Percentiles rank a stretch among this genome's conserved stretches.
These are phyloP conservation scores for Diplodia intermedia DNA, from an alignment of 2,329 filamentous ascomycete species.

Conservation along the genomic window DNA sequence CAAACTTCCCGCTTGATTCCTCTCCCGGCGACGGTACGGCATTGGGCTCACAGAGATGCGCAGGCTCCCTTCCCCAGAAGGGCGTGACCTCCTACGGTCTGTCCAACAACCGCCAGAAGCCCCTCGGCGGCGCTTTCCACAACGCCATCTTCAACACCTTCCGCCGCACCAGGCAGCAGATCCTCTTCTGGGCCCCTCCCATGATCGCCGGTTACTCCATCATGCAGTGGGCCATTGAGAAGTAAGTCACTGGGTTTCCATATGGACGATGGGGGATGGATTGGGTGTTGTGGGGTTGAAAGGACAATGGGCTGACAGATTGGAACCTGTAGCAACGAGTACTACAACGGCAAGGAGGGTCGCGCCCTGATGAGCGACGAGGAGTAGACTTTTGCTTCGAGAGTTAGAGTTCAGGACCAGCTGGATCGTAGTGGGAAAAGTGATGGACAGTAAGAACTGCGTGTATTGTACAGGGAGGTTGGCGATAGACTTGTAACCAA, in stretches of 20 bases:
- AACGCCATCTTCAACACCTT: conserved; percentile 95
- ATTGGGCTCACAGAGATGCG: conserved; percentile 19
- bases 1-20: conserved; percentile 4
- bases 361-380: conserved; percentile 61
- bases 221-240: conserved; percentile 90
- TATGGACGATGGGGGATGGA: neutral
- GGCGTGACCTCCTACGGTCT: conserved; percentile 75
- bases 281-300: neutral
- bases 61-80: conserved; percentile 56
- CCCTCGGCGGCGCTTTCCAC: conserved; percentile 77
- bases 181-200: conserved; percentile 86
- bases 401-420: neutral
- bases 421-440: neutral
- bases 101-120: conserved; percentile 86
- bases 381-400: conserved; percentile 17
- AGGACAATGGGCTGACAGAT: conserved; percentile 13
- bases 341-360: conserved; percentile 80
- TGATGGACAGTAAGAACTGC: conserved; percentile 12
- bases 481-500: conserved; percentile 28
- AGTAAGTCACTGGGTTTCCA: conserved; percentile 52
- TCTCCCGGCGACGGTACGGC: neutral
- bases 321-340: conserved; percentile 69
- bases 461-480: conserved; percentile 25
- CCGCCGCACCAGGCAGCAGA: conserved; percentile 83
- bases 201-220: conserved; percentile 78